Percentiles rank a stretch among this genome's conserved stretches.
These are phyloP conservation scores for Sequoia sempervirens DNA, from an alignment of 75 land plant genomes.

Conservation along the genomic window DNA sequence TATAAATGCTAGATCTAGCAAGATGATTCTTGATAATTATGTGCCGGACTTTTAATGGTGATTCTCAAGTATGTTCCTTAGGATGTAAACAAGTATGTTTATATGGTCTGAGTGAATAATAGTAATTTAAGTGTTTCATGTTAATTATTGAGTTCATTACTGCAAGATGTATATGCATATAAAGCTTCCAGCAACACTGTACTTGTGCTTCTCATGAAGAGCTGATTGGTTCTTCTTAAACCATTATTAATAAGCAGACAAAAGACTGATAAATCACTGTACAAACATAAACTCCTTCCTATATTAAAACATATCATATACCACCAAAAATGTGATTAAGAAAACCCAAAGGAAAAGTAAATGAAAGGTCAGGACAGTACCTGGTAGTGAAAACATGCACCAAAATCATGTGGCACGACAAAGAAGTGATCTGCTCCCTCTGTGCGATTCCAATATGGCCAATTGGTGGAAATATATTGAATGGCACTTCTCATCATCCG, in stretches of 20 bases:
- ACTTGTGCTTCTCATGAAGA: background rate
- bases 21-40: background rate
- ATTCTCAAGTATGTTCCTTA: background rate
- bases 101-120: background rate
- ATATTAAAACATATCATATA: background rate
- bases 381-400: conserved; percentile 83
- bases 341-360: conserved; percentile 5
- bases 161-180: background rate
- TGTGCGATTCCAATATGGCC: conserved; percentile 92
- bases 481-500: conserved; percentile 91
- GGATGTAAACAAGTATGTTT: background rate
- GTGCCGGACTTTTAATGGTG: background rate
- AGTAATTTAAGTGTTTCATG: background rate
- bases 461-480: conserved; percentile 59
- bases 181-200: background rate
- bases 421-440: conserved; percentile 94
- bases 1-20: background rate
- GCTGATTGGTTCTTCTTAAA: background rate
- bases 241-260: background rate
- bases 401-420: conserved; percentile 86
- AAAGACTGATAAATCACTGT: background rate
- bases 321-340: background rate
- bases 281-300: background rate
- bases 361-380: conserved; percentile 20
- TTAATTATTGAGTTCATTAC: background rate